Conservation (phyloP, 73 alveolate genomes). For the Breviolum minutum region DNA sequence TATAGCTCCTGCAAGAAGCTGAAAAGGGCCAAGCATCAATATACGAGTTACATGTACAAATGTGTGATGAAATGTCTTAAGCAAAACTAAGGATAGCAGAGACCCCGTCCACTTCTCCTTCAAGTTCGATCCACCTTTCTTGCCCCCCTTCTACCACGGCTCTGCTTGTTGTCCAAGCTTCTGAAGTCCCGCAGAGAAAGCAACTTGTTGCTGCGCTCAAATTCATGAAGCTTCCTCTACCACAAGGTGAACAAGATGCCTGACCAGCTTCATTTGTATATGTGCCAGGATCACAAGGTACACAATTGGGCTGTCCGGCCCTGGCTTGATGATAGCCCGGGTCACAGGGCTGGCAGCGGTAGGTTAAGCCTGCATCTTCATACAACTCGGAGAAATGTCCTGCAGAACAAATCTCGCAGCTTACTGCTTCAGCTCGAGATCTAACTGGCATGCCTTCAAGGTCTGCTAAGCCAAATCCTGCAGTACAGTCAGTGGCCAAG, state of each 20-base stretch:
- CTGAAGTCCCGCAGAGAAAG: slow-evolving; percentile 6
- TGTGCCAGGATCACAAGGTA: slow-evolving; percentile 34
- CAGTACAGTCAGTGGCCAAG: slow-evolving; percentile 39
- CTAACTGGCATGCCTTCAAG: slow-evolving; percentile 20
- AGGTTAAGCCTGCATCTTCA: background rate
- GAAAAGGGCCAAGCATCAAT: too few relatives aligned
- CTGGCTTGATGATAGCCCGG: slow-evolving; percentile 19
- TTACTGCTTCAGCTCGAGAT: slow-evolving; percentile 26
- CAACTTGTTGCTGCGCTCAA: slow-evolving; percentile 27
- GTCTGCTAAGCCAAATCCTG: slow-evolving; percentile 31
- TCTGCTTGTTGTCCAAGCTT: slow-evolving; percentile 63
- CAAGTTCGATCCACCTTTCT: slow-evolving; percentile 61
- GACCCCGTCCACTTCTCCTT: too few relatives aligned
- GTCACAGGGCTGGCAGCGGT: slow-evolving; percentile 18
- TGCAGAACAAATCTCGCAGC: slow-evolving; percentile 53
- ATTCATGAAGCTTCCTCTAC: slow-evolving; percentile 29
- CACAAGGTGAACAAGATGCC: slow-evolving; percentile 44
- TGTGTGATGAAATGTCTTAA: too few relatives aligned
- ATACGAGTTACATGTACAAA: too few relatives aligned
- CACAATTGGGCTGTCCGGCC: slow-evolving; percentile 3
- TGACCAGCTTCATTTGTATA: slow-evolving; percentile 29
- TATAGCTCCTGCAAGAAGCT: too few relatives aligned
- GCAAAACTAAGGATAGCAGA: too few relatives aligned
- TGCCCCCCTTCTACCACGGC: background rate
- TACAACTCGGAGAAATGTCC: slow-evolving; percentile 26